Evolutionary conservation across 2,329 filamentous ascomycete genomes (phyloP).

Genomic region (Aspergillus versicolor): DNA sequence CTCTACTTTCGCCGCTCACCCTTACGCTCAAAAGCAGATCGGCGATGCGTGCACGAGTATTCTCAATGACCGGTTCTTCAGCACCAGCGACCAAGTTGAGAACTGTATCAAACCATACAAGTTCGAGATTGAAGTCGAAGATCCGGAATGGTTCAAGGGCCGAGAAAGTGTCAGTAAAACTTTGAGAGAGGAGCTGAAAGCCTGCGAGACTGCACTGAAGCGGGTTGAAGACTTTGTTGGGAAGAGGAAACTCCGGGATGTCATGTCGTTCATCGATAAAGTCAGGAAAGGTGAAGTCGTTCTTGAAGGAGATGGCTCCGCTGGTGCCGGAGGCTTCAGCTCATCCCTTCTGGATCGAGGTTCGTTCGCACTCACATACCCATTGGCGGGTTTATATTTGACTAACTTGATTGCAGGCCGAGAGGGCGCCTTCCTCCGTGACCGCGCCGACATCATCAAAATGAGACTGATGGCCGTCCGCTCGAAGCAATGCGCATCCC

Average conservation of each 20-base stretch:
- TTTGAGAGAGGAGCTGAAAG: slow-evolving; percentile 81
- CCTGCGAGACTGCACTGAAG: slow-evolving; percentile 77
- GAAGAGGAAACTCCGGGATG: slow-evolving; percentile 80
- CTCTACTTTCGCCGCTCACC: slow-evolving; percentile 85
- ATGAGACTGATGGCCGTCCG: slow-evolving; percentile 86
- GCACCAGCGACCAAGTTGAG: slow-evolving; percentile 95
- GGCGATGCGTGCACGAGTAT: slow-evolving; percentile 86
- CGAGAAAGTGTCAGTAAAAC: slow-evolving; percentile 77
- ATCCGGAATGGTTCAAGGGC: slow-evolving; percentile 81
- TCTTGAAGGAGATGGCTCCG: slow-evolving; percentile 77
- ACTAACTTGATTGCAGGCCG: slow-evolving; percentile 58
- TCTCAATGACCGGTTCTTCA: slow-evolving; percentile 90
- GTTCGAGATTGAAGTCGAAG: slow-evolving; percentile 93
- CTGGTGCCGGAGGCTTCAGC: slow-evolving; percentile 91
- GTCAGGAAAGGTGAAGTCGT: slow-evolving; percentile 81
- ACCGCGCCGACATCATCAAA: slow-evolving; percentile 84
- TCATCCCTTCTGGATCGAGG: slow-evolving; percentile 79
- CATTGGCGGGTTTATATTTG: background rate
- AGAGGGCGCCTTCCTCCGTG: slow-evolving; percentile 90
- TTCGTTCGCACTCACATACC: slow-evolving; percentile 43
- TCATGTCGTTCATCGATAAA: slow-evolving; percentile 86
- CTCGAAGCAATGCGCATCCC: slow-evolving; percentile 79
- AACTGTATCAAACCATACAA: slow-evolving; percentile 99
- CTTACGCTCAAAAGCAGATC: slow-evolving; percentile 90
- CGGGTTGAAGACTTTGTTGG: slow-evolving; percentile 75